Evolutionary conservation across 73 alveolate species (phyloP), one percentile per base, ranked within the genome.

Genomic region (Diophrys appendiculata): DNA sequence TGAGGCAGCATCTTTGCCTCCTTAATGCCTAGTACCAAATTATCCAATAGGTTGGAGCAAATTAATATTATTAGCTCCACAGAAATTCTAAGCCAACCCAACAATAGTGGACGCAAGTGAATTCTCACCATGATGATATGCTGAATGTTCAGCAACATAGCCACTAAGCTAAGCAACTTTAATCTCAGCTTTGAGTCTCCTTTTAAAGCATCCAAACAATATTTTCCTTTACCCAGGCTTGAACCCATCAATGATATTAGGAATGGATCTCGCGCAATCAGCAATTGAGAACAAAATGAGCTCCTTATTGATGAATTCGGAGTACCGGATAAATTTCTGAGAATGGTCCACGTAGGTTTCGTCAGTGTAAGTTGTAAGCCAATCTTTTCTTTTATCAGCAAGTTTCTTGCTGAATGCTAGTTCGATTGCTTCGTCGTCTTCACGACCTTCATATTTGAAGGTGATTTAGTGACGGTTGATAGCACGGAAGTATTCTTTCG

Each of bases 201-300:
- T 90, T 89, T 97, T 97, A 88, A 98, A 96, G 70, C 99, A 96
- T n/a, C 98, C 96, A 82, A 91, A 98, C 86, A 98, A 76, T 53
- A 98, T 97, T 88, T 98, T 98, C 72, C 99, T 91, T 81, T 98
- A 96, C 3, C 99, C 99, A n/a, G 99, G 99, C 79, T 98, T 98
- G 74, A 95, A 90, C 22, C 99, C 99, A 91, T 98, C 99, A 70
- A 96, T 87, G 25, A 97, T 52, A 24, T 96, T 83, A 0, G 99
- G 99, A 43, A 98, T 98, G 0, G 99, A 96, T 65, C 99, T 92
- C 55, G 89, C 90, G 81, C 97, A 95, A 72, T 98, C 99, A 84
- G 93, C 96, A 76, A 92, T 90, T 22, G 99, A 95, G 92, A 95
- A 97, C 73, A 95, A 88, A 68, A 97, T 91, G 79, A 98, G 89